Percentiles rank a stretch among this genome's conserved stretches.
Evolutionary conservation across 2,329 filamentous ascomycete species (phyloP).

Genomic region (Penicillium sp.): DNA sequence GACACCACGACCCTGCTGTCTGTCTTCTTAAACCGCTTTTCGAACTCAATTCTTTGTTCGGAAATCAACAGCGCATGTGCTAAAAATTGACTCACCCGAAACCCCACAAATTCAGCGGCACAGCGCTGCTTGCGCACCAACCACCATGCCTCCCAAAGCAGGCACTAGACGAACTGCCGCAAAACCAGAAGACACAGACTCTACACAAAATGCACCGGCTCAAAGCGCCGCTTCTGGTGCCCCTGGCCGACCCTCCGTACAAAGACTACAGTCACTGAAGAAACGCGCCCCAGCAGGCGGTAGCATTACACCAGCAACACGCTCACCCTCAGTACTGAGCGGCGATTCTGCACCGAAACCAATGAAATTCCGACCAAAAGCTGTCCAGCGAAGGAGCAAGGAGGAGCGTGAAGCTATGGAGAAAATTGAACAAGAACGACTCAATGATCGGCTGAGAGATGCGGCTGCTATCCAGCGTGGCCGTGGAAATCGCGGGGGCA

Average conservation of each 20-base stretch:
- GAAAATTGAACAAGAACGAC: conserved; percentile 42
- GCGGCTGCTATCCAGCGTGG: conserved; percentile 41
- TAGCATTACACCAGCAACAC: conserved; percentile 34
- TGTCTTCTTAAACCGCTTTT: background rate
- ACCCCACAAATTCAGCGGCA: background rate
- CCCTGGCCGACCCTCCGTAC: conserved; percentile 36
- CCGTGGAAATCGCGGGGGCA: conserved; percentile 33
- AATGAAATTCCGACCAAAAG: conserved; percentile 46
- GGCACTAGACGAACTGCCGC: conserved; percentile 26
- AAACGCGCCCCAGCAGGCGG: conserved; percentile 36
- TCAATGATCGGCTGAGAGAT: conserved; percentile 41
- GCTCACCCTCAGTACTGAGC: conserved; percentile 21
- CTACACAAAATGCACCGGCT: conserved; percentile 13
- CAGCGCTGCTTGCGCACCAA: background rate
- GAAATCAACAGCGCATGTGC: background rate
- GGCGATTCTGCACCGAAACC: conserved; percentile 37
- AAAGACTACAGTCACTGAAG: conserved; percentile 46
- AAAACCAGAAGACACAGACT: background rate
- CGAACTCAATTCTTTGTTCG: background rate
- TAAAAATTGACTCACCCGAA: too few relatives aligned
- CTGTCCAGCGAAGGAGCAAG: conserved; percentile 44
- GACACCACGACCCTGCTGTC: background rate
- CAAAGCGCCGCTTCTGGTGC: conserved; percentile 18
- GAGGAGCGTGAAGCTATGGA: conserved; percentile 47
- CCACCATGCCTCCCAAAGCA: conserved; percentile 5